Percentiles rank a stretch among this genome's conserved stretches.
Evolutionary conservation across 352 stramenopile species (phyloP).

Genomic region (Pythium dissotocum): DNA sequence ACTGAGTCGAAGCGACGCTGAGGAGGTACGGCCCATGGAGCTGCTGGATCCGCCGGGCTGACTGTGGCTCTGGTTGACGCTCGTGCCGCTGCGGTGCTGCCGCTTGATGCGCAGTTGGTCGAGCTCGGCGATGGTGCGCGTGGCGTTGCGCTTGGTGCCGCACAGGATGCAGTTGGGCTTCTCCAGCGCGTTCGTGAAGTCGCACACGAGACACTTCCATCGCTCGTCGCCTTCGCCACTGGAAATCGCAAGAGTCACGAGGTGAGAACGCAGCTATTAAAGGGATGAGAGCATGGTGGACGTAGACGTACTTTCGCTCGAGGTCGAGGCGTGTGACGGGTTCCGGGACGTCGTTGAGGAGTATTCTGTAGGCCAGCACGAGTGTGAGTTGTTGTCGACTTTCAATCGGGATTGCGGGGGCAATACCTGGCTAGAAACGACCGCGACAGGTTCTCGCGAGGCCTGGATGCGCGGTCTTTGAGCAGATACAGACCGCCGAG

Average conservation of each 20-base stretch:
- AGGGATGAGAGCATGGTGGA: not conserved
- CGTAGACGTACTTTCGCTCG: conserved; percentile 53
- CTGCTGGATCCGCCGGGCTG: not conserved
- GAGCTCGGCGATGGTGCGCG: conserved; percentile 25
- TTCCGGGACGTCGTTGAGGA: conserved; percentile 39
- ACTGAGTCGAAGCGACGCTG: conserved; percentile 19
- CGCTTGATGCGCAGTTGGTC: conserved; percentile 32
- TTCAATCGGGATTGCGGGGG: not conserved
- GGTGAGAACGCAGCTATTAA: not conserved
- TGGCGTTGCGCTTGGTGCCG: conserved; percentile 62
- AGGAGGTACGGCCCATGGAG: conserved; percentile 11
- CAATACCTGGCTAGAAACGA: conserved; percentile 33
- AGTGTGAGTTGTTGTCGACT: not conserved
- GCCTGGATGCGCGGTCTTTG: conserved; percentile 33
- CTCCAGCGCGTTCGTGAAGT: conserved; percentile 76
- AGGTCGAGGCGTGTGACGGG: conserved; percentile 71
- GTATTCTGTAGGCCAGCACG: conserved; percentile 21
- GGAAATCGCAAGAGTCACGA: not conserved
- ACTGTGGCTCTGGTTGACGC: not conserved
- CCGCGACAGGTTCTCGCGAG: conserved; percentile 28
- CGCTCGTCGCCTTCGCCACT: conserved; percentile 56
- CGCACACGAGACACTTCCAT: conserved; percentile 77
- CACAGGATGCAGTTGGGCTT: conserved; percentile 65
- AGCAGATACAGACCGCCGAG: conserved; percentile 67
- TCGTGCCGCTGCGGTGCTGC: conserved; percentile 18